Conservation (phyloP, 345 rosid species). For the Raphanus raphanistrum region DNA sequence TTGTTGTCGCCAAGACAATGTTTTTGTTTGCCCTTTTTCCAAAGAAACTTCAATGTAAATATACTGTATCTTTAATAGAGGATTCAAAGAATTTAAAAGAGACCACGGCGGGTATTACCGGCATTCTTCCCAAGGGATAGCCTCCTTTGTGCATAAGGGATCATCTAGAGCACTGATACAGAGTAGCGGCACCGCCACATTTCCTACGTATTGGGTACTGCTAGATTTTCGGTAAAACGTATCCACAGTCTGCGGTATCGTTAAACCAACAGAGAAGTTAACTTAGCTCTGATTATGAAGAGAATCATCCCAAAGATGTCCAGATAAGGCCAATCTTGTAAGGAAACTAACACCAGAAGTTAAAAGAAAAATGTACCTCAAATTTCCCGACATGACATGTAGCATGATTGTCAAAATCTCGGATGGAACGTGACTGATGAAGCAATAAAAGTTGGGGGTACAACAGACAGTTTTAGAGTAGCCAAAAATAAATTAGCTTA, state of each 20-base stretch:
- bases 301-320: neutral
- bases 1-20: slow-evolving; percentile 67
- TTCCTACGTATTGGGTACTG: slow-evolving; percentile 62
- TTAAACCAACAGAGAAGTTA: slow-evolving; percentile 1
- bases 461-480: slow-evolving; percentile 13
- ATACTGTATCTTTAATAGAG: slow-evolving; percentile 1
- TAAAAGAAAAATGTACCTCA: slow-evolving; percentile 75
- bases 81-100: neutral
- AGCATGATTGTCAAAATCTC: slow-evolving; percentile 81
- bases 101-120: slow-evolving; percentile 43
- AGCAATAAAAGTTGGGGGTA: slow-evolving; percentile 21
- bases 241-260: slow-evolving; percentile 65
- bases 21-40: slow-evolving; percentile 69
- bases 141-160: slow-evolving; percentile 88
- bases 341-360: slow-evolving; percentile 1
- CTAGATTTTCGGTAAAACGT: slow-evolving; percentile 80
- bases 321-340: neutral
- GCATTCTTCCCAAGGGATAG: slow-evolving; percentile 98
- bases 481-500: neutral
- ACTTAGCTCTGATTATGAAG: slow-evolving; percentile 2
- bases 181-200: slow-evolving; percentile 73
- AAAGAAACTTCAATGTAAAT: slow-evolving; percentile 21
- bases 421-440: slow-evolving; percentile 71
- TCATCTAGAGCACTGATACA: slow-evolving; percentile 91
- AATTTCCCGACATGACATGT: slow-evolving; percentile 83